A percentile compares a stretch with the other conserved stretches of the same genome.
phyloP scores from a whole-genome alignment of 2,329 filamentous ascomycete genomes.

The Dothistroma pini region DNA sequence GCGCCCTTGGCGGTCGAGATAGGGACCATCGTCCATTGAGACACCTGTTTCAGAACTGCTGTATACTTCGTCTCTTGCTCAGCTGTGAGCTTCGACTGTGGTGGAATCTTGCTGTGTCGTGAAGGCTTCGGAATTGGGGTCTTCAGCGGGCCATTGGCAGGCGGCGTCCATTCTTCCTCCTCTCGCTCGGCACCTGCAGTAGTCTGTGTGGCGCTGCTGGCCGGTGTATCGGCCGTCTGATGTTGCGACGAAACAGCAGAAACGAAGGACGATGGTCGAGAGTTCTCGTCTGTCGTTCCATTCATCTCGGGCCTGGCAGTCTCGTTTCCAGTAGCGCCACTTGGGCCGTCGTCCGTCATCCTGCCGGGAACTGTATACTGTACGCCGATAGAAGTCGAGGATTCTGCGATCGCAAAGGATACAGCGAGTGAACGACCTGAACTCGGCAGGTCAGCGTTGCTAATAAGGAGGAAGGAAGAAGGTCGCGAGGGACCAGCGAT shows the following conservation, averaged over 20 bases:
- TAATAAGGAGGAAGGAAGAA: neutral
- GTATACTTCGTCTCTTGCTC: constrained; percentile 83
- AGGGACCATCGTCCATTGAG: constrained; percentile 67
- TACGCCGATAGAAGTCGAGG: neutral
- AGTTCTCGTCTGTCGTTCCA: constrained; percentile 10
- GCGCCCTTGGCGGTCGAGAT: constrained; percentile 58
- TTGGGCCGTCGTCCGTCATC: neutral
- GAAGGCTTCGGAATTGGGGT: constrained; percentile 33
- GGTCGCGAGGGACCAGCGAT: neutral
- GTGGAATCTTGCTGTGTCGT: constrained; percentile 53
- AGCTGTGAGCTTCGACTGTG: constrained; percentile 59
- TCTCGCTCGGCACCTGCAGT: constrained; percentile 20
- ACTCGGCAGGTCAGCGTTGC: neutral
- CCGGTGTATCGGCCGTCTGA: constrained; percentile 22
- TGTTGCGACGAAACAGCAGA: constrained; percentile 25
- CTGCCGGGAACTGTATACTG: neutral
- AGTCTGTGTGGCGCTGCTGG: constrained; percentile 24
- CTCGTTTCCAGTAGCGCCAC: constrained; percentile 2
- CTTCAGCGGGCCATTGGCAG: constrained; percentile 31
- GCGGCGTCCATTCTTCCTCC: constrained; percentile 27
- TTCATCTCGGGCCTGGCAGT: neutral
- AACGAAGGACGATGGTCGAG: constrained; percentile 25
- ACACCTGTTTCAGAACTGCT: constrained; percentile 66
- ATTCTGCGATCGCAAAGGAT: neutral
- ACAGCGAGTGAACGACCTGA: constrained; percentile 1